Conservation (phyloP, 2,329 filamentous ascomycete species). For the Botryotinia calthae region DNA sequence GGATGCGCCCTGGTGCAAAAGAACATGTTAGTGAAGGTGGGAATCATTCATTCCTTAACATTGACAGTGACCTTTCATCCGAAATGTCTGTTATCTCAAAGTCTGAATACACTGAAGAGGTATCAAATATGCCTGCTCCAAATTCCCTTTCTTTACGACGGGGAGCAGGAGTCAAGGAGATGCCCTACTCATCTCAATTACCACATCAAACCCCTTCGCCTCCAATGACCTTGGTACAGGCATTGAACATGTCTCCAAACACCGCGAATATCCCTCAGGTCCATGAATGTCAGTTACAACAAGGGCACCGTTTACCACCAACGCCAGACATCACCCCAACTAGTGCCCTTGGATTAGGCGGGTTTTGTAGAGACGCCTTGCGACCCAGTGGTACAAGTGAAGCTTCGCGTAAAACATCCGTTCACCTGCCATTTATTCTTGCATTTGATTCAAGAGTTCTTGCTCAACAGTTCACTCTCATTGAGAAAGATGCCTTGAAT, state of each 20-base stretch:
- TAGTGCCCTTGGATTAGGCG: slow-evolving; percentile 20
- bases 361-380: slow-evolving; percentile 28
- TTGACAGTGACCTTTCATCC: slow-evolving; percentile 55
- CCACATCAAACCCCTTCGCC: slow-evolving; percentile 44
- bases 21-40: slow-evolving; percentile 28
- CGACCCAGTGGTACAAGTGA: slow-evolving; percentile 33
- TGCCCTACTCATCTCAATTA: slow-evolving; percentile 32
- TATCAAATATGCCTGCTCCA: slow-evolving; percentile 35
- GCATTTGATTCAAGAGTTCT: slow-evolving; percentile 76
- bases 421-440: slow-evolving; percentile 74
- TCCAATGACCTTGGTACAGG: slow-evolving; percentile 49
- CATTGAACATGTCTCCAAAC: slow-evolving; percentile 46
- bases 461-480: slow-evolving; percentile 79
- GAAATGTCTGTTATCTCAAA: slow-evolving; percentile 52
- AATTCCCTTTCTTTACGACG: slow-evolving; percentile 38
- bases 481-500: slow-evolving; percentile 81
- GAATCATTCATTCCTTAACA: slow-evolving; percentile 40
- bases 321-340: slow-evolving; percentile 38
- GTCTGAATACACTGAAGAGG: slow-evolving; percentile 36
- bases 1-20: slow-evolving; percentile 27
- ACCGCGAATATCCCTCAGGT: slow-evolving; percentile 42
- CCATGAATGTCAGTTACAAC: slow-evolving; percentile 28
- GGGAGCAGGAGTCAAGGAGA: slow-evolving; percentile 33
- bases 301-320: slow-evolving; percentile 30
- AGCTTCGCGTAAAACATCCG: slow-evolving; percentile 36